Evolutionary conservation across 1,284 basidiomycete genomes (phyloP), one percentile per base, ranked within the genome.

Genomic region (Bjerkandera adusta): DNA sequence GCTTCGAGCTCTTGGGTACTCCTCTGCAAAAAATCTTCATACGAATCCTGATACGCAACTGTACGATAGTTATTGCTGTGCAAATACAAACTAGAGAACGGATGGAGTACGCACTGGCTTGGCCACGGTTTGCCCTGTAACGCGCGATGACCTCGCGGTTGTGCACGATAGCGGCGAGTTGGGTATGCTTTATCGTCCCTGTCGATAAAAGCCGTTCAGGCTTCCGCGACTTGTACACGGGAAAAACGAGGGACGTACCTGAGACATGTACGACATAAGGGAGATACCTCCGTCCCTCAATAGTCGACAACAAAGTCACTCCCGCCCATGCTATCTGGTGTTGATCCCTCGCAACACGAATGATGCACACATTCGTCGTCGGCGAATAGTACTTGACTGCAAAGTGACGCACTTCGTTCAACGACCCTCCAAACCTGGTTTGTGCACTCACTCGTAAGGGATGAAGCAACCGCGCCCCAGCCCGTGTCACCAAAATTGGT

Each of bases 361-460:
- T 75, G 57, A 92, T 90, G 57, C 83, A 88, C 0, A 90, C 69
- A 52, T 81, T 80, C 7, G 87, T 91, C 15, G 73, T 79, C 0
- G 86, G 84, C 0, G 89, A 90, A 57, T 81, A 89, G 57, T 91
- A 92, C 63, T 89, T 91, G 49, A 91, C 88, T 90, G 48, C n/a
- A 21, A 15, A 16, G 15, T 16, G 15, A 18, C 26, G 20, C 16
- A 6, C 12, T n/a, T n/a, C n/a, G n/a, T n/a, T n/a, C n/a, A n/a
- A n/a, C n/a, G n/a, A n/a, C n/a, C n/a, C n/a, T n/a, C n/a, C n/a
- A n/a, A n/a, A n/a, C n/a, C n/a, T n/a, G n/a, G n/a, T n/a, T n/a
- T n/a, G n/a, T n/a, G n/a, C 4, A 69, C 63, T 40, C 43, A 86
- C 88, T 81, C 18, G 71, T 81, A 43, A 91, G 63, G 1, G 83